These are phyloP conservation scores for Mortierella sp. DNA, from an alignment of 371 early-diverging fungal genomes.

Conservation along the genomic window DNA sequence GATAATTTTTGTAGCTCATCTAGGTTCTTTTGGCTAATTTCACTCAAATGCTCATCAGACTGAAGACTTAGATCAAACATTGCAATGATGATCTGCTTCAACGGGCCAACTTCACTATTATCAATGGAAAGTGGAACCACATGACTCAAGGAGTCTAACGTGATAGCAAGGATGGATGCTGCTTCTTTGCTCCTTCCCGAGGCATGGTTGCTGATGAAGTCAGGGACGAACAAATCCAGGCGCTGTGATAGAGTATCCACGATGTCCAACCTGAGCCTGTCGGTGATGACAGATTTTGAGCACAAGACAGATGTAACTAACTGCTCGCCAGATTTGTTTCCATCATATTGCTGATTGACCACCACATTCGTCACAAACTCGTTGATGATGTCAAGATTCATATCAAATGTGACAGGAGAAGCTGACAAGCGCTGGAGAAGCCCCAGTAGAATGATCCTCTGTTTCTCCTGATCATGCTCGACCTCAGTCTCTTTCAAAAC, in stretches of 20 bases:
- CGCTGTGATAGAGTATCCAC: constrained; percentile 40
- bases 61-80: constrained; percentile 47
- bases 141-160: constrained; percentile 11
- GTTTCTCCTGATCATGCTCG: constrained; percentile 18
- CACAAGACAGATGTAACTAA: constrained; percentile 20
- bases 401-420: constrained; percentile 14
- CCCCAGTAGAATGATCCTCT: constrained; percentile 30
- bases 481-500: constrained; percentile 31
- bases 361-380: constrained; percentile 31
- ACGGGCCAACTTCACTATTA: constrained; percentile 13
- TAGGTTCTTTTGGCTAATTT: constrained; percentile 23
- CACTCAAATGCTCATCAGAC: constrained; percentile 26
- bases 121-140: constrained; percentile 33
- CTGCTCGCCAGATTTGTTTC: constrained; percentile 11
- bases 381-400: constrained; percentile 35
- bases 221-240: constrained; percentile 29
- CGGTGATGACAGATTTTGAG: constrained; percentile 18
- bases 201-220: constrained; percentile 15
- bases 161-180: constrained; percentile 24
- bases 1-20: constrained; percentile 38
- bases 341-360: constrained; percentile 24
- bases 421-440: constrained; percentile 32
- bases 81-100: constrained; percentile 29
- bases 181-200: constrained; percentile 25
- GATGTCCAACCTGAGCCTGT: constrained; percentile 24